These are phyloP conservation scores for Citrullus amarus DNA, from an alignment of 306 rosid species.

Conservation along the genomic window DNA sequence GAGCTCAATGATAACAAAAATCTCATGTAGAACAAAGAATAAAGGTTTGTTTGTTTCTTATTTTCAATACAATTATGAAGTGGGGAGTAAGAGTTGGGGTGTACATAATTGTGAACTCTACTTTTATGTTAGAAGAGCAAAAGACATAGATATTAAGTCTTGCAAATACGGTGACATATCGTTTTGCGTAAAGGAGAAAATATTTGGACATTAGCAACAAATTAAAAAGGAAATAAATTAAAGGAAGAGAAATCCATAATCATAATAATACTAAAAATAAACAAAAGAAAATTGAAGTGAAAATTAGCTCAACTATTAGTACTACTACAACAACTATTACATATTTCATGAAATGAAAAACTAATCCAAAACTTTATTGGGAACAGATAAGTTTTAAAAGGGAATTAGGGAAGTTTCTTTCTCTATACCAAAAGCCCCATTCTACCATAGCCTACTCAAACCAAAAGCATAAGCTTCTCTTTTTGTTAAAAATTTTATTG, in stretches of 20 bases:
- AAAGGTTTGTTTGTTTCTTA: too few relatives aligned
- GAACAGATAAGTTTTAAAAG: conserved; percentile 20
- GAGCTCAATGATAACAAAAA: too few relatives aligned
- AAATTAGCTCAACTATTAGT: not conserved
- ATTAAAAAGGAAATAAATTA: not conserved
- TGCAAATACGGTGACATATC: too few relatives aligned
- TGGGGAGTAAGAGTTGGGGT: too few relatives aligned
- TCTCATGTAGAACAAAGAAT: too few relatives aligned
- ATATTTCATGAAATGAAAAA: conserved; percentile 6
- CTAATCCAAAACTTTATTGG: conserved; percentile 34
- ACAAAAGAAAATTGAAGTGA: not conserved
- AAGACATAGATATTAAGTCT: too few relatives aligned
- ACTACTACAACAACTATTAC: conserved; percentile 10
- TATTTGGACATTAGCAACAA: not conserved
- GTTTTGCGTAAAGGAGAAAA: too few relatives aligned
- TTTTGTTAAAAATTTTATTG: conserved; percentile 16
- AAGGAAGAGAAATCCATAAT: too few relatives aligned
- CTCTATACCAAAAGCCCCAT: conserved; percentile 33
- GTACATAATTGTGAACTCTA: too few relatives aligned
- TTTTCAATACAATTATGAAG: too few relatives aligned
- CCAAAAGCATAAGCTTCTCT: conserved; percentile 13
- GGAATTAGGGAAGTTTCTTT: conserved; percentile 22
- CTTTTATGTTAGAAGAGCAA: too few relatives aligned
- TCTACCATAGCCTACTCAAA: conserved; percentile 25
- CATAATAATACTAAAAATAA: not conserved